Base-by-base conservation (phyloP, 2,329 filamentous ascomycete species). In the Phialemoniopsis sp. region DNA sequence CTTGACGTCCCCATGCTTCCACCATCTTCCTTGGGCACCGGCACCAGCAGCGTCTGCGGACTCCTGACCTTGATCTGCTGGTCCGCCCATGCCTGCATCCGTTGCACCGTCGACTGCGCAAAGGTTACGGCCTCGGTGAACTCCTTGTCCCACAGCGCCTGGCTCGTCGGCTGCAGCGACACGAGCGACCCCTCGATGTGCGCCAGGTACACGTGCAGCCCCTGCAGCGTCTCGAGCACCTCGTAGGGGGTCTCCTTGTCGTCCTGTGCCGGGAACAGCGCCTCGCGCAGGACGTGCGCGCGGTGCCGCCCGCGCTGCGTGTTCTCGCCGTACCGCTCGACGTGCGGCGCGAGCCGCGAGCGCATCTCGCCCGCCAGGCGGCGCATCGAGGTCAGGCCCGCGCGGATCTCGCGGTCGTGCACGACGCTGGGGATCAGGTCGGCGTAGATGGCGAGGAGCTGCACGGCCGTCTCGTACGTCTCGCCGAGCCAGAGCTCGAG, bases 11-110 rank as follows among this genome's bases (percentile, higher is more conserved):
- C n/a, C n/a, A n/a, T n/a, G n/a, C n/a, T n/a, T n/a, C n/a, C n/a
- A n/a, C n/a, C n/a, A n/a, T n/a, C n/a, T n/a, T n/a, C n/a, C n/a
- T n/a, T n/a, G n/a, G n/a, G n/a, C n/a, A n/a, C 34, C 19, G 59
- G 60, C 13, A 62, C 58, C n/a, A 63, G 40, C n/a, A 63, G 42
- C 8, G 56, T 58, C 47, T 63, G 60, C 18, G 58, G 56, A 33
- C 48, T 49, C 36, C 55, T 48, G 4, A 57, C 53, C 38, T 54
- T 56, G 29, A 64, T 52, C 47, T 63, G 59, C 39, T 59, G 47
- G 15, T 39, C 44, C 10, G 50, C 51, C 59, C 59, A 63, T 4
- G 49, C 51, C 42, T 59, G 47, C 48, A 58, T 58, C 17, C 58
- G 46, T 10, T 33, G 28, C 14, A 60, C 36, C 6, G 43, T 41